phyloP scores from a whole-genome alignment of 768 basidiomycete species.

The Clitopilus passeckerianus region DNA sequence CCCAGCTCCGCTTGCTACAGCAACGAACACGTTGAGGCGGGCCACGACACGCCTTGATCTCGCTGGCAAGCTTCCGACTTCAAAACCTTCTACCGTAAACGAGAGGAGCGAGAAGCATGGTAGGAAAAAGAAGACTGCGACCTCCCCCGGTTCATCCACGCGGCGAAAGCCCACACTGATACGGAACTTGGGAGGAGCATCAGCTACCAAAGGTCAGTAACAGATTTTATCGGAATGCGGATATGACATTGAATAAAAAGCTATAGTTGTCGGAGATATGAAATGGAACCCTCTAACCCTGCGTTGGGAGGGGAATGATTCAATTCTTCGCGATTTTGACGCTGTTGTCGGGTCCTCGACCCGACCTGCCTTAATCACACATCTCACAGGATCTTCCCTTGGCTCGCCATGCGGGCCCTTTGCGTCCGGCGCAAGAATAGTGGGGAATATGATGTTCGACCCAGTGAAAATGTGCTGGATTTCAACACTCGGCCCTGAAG shows the following conservation, averaged over 20 bases:
- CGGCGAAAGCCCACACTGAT: conserved; percentile 84
- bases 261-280: conserved; percentile 92
- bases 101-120: conserved; percentile 23
- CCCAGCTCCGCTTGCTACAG: conserved; percentile 26
- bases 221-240: background rate
- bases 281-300: conserved; percentile 89
- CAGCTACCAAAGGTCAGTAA: conserved; percentile 67
- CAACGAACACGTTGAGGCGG: conserved; percentile 53
- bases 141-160: conserved; percentile 41
- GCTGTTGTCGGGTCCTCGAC: conserved; percentile 75
- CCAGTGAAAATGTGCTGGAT: conserved; percentile 95
- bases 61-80: conserved; percentile 15
- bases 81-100: conserved; percentile 24
- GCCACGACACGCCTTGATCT: conserved; percentile 53
- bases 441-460: conserved; percentile 98
- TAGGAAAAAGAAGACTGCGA: conserved; percentile 51
- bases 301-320: conserved; percentile 98
- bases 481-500: conserved; percentile 76
- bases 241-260: background rate
- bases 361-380: conserved; percentile 93
- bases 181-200: conserved; percentile 68
- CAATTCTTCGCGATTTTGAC: conserved; percentile 87
- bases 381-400: conserved; percentile 83
- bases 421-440: conserved; percentile 77
- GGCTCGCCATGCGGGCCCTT: conserved; percentile 75